These are phyloP conservation scores for Trichophyton benhamiae DNA, from an alignment of 2,329 filamentous ascomycete species.

Conservation along the genomic window DNA sequence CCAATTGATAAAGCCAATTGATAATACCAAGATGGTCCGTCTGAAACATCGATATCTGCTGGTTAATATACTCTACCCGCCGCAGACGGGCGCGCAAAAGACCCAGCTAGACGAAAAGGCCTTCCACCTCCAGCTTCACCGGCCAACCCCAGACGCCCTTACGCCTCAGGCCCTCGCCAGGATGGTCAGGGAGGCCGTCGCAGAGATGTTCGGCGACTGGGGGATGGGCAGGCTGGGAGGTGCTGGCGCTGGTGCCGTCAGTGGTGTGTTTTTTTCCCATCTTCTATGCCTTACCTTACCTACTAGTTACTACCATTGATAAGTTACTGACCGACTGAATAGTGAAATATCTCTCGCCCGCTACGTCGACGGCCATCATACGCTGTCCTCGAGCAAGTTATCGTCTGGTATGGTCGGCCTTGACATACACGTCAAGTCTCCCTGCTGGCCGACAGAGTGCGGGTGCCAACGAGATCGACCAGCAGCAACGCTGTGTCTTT, in stretches of 20 bases:
- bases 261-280: not conserved
- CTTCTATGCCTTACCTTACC: not conserved
- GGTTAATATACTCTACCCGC: slow-evolving; percentile 83
- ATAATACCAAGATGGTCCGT: slow-evolving; percentile 58
- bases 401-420: slow-evolving; percentile 75
- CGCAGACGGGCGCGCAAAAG: slow-evolving; percentile 22
- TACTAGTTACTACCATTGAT: not conserved
- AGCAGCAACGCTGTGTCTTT: slow-evolving; percentile 53
- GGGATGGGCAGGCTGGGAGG: slow-evolving; percentile 44
- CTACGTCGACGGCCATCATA: slow-evolving; percentile 91
- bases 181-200: slow-evolving; percentile 57
- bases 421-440: slow-evolving; percentile 66
- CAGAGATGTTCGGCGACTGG: slow-evolving; percentile 74
- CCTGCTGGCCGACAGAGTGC: not conserved
- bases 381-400: slow-evolving; percentile 72
- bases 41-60: slow-evolving; percentile 93
- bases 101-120: slow-evolving; percentile 16
- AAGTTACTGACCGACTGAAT: slow-evolving; percentile 3
- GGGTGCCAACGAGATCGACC: not conserved
- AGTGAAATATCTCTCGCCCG: slow-evolving; percentile 87
- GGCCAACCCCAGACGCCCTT: slow-evolving; percentile 62
- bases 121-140: slow-evolving; percentile 60
- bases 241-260: not conserved
- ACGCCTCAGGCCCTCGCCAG: slow-evolving; percentile 53
- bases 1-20: not conserved